These are phyloP conservation scores for Aegilops speltoides DNA, from an alignment of 176 grass and related monocot genomes.

Conservation along the genomic window DNA sequence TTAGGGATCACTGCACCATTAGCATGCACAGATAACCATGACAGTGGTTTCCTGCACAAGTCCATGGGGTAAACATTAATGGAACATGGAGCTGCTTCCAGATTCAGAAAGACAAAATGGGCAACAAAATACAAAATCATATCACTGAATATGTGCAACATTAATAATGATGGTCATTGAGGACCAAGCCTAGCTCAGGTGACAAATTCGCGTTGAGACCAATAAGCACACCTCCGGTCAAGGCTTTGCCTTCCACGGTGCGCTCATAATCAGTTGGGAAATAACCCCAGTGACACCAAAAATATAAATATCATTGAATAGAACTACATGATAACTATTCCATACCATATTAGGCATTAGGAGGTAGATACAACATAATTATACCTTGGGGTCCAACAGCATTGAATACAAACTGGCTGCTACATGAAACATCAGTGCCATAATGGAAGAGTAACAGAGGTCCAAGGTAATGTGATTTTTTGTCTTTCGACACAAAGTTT, in stretches of 20 bases:
- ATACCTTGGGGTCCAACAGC: not conserved
- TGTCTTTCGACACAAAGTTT: not conserved
- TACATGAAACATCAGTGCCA: not conserved
- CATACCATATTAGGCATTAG: not conserved
- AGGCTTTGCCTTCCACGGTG: too few species aligned
- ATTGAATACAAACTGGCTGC: not conserved
- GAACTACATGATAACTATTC: not conserved
- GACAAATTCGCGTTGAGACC: too few species aligned
- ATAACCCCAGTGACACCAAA: too few species aligned
- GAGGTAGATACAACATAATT: not conserved
- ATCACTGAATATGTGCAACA: not conserved
- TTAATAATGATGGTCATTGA: too few species aligned
- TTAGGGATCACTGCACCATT: conserved; percentile 71
- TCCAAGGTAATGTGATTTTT: not conserved
- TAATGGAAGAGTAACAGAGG: not conserved
- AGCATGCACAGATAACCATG: conserved; percentile 88
- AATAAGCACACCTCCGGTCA: too few species aligned
- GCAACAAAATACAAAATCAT: not conserved
- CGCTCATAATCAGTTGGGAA: too few species aligned
- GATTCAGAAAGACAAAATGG: not conserved
- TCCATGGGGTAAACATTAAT: not conserved
- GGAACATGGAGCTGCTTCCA: not conserved
- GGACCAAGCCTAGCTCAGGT: not conserved
- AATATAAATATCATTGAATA: not conserved
- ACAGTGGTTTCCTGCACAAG: conserved; percentile 66